These are phyloP conservation scores for Amborella trichopoda DNA, from an alignment of 164 flowering plant species.

Conservation along the genomic window DNA sequence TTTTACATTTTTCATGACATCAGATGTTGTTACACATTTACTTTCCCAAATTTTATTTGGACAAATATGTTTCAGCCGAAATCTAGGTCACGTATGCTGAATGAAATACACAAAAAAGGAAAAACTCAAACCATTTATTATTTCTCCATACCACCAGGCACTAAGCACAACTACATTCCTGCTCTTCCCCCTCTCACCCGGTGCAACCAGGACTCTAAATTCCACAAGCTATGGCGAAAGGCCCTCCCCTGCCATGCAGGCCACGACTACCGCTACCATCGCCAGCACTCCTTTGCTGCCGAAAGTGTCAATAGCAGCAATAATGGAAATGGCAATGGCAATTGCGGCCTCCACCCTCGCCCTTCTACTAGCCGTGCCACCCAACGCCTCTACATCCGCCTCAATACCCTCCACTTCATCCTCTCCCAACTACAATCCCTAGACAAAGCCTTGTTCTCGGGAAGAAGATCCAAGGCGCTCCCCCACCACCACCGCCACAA, in stretches of 20 bases:
- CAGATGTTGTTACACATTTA: no score
- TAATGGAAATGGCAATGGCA: background rate
- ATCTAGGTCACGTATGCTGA: no score
- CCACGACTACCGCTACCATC: conserved; percentile 5
- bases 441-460: conserved; percentile 54
- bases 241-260: conserved; percentile 48
- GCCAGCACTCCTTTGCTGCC: background rate
- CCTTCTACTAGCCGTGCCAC: conserved; percentile 93
- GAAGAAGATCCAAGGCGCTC: conserved; percentile 24
- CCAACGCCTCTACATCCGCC: conserved; percentile 87
- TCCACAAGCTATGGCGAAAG: conserved; percentile 46
- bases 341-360: conserved; percentile 51
- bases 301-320: no score
- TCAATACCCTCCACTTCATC: conserved; percentile 80
- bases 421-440: conserved; percentile 52
- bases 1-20: no score
- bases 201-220: conserved; percentile 68
- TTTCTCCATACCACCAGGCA: no score
- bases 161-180: conserved; percentile 76
- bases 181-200: conserved; percentile 79
- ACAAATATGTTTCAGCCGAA: no score
- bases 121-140: background rate
- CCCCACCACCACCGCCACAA: conserved; percentile 18
- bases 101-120: no score
- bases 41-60: no score